Evolutionary conservation across 768 basidiomycete genomes (phyloP).

Genomic region (Strobilomyces dryophilus): DNA sequence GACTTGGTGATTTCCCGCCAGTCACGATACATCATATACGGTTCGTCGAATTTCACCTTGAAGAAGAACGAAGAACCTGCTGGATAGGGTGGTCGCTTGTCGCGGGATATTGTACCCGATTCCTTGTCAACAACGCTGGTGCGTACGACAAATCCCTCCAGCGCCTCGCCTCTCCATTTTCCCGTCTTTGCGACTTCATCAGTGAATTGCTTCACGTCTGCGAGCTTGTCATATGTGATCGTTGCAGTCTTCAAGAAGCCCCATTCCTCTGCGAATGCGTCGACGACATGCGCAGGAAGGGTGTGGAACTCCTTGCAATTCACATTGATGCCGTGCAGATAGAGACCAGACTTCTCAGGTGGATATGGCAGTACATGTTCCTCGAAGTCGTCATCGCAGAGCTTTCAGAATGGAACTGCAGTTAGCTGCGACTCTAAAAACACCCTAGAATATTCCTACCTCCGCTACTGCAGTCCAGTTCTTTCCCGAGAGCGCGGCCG

Average conservation of each 20-base stretch:
- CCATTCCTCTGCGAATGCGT: conserved; percentile 82
- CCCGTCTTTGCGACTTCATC: conserved; percentile 61
- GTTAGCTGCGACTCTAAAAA: neutral
- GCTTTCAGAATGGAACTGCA: conserved; percentile 39
- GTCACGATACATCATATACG: conserved; percentile 97
- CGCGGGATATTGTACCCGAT: conserved; percentile 24
- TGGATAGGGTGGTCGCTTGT: conserved; percentile 57
- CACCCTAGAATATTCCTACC: conserved; percentile 41
- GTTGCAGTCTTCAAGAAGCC: conserved; percentile 83
- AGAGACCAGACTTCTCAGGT: conserved; percentile 79
- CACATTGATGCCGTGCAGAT: conserved; percentile 88
- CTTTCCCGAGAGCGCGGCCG: conserved; percentile 68
- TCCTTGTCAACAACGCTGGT: conserved; percentile 53
- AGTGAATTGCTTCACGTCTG: conserved; percentile 71
- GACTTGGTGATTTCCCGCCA: conserved; percentile 92
- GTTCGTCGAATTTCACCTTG: conserved; percentile 99
- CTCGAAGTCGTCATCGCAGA: conserved; percentile 96
- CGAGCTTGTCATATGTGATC: conserved; percentile 48
- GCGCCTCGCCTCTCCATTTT: conserved; percentile 75
- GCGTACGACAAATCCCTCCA: conserved; percentile 95
- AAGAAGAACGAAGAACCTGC: conserved; percentile 91
- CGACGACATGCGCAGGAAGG: conserved; percentile 59
- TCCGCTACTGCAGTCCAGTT: conserved; percentile 91
- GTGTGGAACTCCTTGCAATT: conserved; percentile 67
- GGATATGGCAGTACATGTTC: conserved; percentile 91